Evolutionary conservation across 768 basidiomycete species (phyloP), one percentile per base, ranked within the genome.

Genomic region (Auricularia sp.): DNA sequence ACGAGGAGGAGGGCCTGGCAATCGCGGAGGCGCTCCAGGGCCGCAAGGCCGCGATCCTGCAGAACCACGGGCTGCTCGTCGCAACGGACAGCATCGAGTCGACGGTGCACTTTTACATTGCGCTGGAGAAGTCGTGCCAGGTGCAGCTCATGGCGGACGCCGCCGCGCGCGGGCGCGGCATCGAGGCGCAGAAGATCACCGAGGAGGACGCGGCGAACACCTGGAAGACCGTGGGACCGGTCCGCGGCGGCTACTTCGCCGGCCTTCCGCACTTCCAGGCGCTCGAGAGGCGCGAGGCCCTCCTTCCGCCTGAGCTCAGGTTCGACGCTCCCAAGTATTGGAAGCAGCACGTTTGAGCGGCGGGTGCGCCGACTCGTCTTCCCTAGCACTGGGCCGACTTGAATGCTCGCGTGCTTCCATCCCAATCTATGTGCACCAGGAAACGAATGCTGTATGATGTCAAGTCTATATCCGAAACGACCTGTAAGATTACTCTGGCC

Each of bases 1-100:
- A 76, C 14, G 67, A 74, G 6, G 76, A 77, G 51, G 82, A 84
- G 72, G 80, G 79, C 13, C 68, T 70, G 54, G 73, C 78, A 39
- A 83, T 84, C 64, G 80, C 80, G 7, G 68, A 71, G 8, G 75
- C 78, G 2, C 70, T 81, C 14, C 79, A 80, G 14, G 68, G 70
- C 11, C 78, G 77, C 65, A 77, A 78, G 71, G 63, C 77, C 16
- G 77, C 76, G 47, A 79, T 80, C 42, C 70, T 80, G 56, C 77
- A 78, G 66, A 81, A 80, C 64, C 44, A 69, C 68, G 73, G 73
- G 1, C 62, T 72, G 33, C 68, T 74, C 11, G 68, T 75, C 67
- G 80, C 77, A 10, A 76, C 77, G 1, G 63, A 54, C 33, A 58
- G 63, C 16, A 63, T 66, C 62, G 65, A 66, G 35, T 59, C 63